These are phyloP conservation scores for Schwanniomyces yamadae DNA, from an alignment of 805 yeast species.

Conservation along the genomic window DNA sequence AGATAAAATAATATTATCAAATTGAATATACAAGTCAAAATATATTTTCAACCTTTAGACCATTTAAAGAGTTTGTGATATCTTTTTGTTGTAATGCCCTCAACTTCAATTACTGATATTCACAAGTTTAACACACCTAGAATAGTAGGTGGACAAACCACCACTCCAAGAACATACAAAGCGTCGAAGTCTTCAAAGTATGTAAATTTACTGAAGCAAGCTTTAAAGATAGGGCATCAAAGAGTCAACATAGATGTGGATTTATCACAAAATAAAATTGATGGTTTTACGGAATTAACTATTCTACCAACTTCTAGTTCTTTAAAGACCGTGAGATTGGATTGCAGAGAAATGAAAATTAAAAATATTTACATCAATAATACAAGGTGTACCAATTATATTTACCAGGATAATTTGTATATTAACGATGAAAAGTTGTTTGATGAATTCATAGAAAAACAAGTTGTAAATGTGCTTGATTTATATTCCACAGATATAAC, in stretches of 20 bases:
- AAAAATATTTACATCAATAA: conserved; percentile 60
- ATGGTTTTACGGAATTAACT: conserved; percentile 81
- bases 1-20: too few relatives aligned
- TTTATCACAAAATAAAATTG: conserved; percentile 53
- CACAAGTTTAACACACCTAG: conserved; percentile 10
- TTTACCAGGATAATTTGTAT: conserved; percentile 53
- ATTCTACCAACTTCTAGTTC: conserved; percentile 65
- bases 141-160: conserved; percentile 8
- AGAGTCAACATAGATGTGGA: conserved; percentile 79
- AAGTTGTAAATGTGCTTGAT: conserved; percentile 39
- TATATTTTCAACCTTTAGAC: too few relatives aligned
- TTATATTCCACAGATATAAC: conserved; percentile 38
- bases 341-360: conserved; percentile 74
- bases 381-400: conserved; percentile 53
- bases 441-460: conserved; percentile 23
- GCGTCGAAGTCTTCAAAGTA: conserved; percentile 16
- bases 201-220: conserved; percentile 35
- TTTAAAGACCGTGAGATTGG: conserved; percentile 63
- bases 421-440: conserved; percentile 33
- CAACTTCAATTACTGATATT: conserved; percentile 8
- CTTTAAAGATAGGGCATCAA: conserved; percentile 81
- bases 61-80: too few relatives aligned
- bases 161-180: conserved; percentile 21
- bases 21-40: too few relatives aligned
- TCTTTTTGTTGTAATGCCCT: conserved; percentile 10